Evolutionary conservation across 345 rosid species (phyloP).

Genomic region (Erysimum cheiranthoides): DNA sequence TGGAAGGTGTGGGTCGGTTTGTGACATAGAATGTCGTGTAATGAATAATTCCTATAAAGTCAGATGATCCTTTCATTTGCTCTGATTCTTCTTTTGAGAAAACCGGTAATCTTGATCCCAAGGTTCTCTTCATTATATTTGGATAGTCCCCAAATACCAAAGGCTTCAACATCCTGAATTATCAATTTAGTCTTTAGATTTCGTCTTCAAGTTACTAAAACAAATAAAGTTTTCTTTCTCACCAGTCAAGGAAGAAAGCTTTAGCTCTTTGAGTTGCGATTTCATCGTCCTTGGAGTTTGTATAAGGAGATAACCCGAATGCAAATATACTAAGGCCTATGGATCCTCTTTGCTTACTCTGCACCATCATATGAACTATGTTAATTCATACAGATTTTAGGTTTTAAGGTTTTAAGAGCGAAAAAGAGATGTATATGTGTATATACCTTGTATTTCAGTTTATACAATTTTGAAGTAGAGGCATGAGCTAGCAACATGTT

Average conservation of each 20-base stretch:
- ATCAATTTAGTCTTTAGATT: background rate
- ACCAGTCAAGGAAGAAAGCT: background rate
- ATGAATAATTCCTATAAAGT: background rate
- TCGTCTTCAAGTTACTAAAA: background rate
- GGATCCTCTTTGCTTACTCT: background rate
- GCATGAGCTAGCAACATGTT: conserved; percentile 8
- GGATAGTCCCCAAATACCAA: background rate
- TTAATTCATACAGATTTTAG: background rate
- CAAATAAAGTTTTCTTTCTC: background rate
- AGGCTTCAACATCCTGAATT: background rate
- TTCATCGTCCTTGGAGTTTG: background rate
- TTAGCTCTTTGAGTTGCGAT: background rate
- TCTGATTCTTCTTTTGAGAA: background rate
- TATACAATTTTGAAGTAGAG: background rate
- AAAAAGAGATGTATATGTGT: background rate
- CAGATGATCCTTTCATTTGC: background rate
- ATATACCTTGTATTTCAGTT: background rate
- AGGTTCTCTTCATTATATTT: background rate
- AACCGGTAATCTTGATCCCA: background rate
- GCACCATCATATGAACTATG: background rate
- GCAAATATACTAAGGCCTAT: background rate
- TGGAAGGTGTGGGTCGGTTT: background rate
- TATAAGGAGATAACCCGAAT: background rate
- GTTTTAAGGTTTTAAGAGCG: background rate
- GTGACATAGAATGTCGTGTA: background rate